Evolutionary conservation across 805 yeast species (phyloP).

Genomic region (Hemisphaericaspora nanyangensis): DNA sequence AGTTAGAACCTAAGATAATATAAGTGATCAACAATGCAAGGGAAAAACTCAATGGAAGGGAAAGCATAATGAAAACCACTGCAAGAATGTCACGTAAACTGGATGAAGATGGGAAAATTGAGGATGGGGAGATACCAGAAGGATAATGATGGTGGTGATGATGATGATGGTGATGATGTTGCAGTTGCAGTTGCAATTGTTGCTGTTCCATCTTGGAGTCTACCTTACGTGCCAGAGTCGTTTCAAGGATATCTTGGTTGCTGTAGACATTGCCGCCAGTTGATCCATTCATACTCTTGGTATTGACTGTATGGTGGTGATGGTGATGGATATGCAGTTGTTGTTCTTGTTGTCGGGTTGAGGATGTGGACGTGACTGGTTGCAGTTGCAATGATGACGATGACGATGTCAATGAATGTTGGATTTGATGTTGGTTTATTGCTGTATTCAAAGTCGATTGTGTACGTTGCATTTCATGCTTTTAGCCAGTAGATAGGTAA

Average conservation of each 20-base stretch:
- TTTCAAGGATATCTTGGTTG: not conserved
- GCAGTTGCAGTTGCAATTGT: not conserved
- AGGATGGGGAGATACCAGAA: not conserved
- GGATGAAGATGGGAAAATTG: slow-evolving; percentile 21
- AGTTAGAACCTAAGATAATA: slow-evolving; percentile 24
- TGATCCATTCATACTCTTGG: not conserved
- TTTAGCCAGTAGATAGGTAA: not conserved
- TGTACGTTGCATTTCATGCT: not conserved
- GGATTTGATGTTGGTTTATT: not conserved
- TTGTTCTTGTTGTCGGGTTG: not conserved
- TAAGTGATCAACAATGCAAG: slow-evolving; percentile 20
- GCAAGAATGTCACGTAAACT: slow-evolving; percentile 28
- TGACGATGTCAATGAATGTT: not conserved
- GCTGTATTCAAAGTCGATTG: not conserved
- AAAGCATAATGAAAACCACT: slow-evolving; percentile 24
- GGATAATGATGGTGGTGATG: slow-evolving; percentile 5
- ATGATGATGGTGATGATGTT: slow-evolving; percentile 1
- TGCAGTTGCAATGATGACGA: not conserved
- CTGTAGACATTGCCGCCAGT: not conserved
- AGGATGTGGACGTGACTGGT: not conserved
- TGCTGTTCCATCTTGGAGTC: not conserved
- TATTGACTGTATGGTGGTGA: not conserved
- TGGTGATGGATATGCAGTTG: slow-evolving; percentile 1
- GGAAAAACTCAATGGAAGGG: slow-evolving; percentile 24
- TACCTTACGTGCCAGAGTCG: not conserved